Conservation (phyloP, 2,329 filamentous ascomycete genomes). For the Acarospora socialis region DNA sequence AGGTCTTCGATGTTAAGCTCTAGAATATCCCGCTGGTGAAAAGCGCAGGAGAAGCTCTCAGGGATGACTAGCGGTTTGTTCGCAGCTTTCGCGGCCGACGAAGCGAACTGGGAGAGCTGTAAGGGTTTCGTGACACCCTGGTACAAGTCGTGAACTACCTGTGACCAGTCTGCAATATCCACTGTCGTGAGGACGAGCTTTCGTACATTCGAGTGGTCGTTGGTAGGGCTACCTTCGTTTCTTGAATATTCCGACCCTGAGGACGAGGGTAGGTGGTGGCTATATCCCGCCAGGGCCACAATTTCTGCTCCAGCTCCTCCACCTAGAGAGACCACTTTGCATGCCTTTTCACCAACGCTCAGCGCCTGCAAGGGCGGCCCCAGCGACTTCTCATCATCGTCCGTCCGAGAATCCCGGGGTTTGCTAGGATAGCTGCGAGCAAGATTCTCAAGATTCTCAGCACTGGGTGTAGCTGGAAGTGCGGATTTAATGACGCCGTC, state of each 20-base stretch:
- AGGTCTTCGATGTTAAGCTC: conserved; percentile 25
- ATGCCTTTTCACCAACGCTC: not conserved
- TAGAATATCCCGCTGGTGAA: conserved; percentile 33
- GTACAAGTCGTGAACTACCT: conserved; percentile 46
- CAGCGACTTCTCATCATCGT: conserved; percentile 1
- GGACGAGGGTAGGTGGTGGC: conserved; percentile 23
- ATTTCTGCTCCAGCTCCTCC: conserved; percentile 55
- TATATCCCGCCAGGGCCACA: conserved; percentile 44
- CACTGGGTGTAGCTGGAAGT: no score
- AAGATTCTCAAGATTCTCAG: no score
- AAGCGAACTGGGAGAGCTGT: conserved; percentile 30
- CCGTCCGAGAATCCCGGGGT: not conserved
- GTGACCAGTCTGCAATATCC: conserved; percentile 68
- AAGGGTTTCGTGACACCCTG: conserved; percentile 37
- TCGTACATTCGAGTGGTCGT: not conserved
- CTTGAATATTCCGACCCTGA: conserved; percentile 3
- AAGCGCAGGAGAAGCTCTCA: conserved; percentile 15
- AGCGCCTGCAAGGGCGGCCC: conserved; percentile 2
- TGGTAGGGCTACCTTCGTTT: not conserved
- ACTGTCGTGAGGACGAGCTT: conserved; percentile 43
- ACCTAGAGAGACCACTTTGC: conserved; percentile 43
- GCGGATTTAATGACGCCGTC: no score
- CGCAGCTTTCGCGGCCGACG: conserved; percentile 28
- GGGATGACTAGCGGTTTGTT: conserved; percentile 25
- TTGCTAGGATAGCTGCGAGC: not conserved